A percentile compares a stretch with the other conserved stretches of the same genome.
Evolutionary conservation across 2,329 filamentous ascomycete species (phyloP).

Genomic region (Hyphodiscus sp.): DNA sequence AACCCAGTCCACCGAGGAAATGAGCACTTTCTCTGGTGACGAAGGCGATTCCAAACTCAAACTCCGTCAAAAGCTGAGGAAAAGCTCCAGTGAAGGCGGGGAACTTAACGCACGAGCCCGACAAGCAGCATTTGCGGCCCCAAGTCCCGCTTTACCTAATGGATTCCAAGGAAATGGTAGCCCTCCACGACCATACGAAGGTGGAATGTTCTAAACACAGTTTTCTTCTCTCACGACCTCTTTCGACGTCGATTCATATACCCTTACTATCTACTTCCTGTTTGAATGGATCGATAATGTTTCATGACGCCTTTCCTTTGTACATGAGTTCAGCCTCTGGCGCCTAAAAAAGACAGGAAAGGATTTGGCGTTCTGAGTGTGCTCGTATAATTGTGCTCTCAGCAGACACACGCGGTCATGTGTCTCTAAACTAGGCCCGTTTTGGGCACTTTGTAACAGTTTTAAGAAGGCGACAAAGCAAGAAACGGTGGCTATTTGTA

Average conservation of each 20-base stretch:
- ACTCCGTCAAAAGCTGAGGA: conserved; percentile 22
- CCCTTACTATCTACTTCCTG: conserved; percentile 13
- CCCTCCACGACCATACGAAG: conserved; percentile 19
- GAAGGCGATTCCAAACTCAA: conserved; percentile 25
- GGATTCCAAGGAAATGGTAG: conserved; percentile 12
- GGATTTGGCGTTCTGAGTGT: conserved; percentile 17
- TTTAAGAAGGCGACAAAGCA: not conserved
- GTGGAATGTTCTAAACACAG: conserved; percentile 26
- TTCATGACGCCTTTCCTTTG: conserved; percentile 20
- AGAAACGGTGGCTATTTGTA: conserved; percentile 1
- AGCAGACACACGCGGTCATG: not conserved
- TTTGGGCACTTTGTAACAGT: not conserved
- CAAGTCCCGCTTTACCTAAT: conserved; percentile 26
- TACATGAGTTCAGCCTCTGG: conserved; percentile 14
- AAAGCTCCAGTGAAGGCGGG: conserved; percentile 28
- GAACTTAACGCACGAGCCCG: conserved; percentile 25
- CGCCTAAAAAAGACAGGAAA: conserved; percentile 17
- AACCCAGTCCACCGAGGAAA: conserved; percentile 27
- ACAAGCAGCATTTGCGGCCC: conserved; percentile 18
- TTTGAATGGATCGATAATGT: conserved; percentile 21
- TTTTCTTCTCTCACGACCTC: conserved; percentile 4
- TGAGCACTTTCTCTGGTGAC: conserved; percentile 29
- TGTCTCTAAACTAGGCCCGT: not conserved
- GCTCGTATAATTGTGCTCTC: conserved; percentile 1
- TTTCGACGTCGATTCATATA: conserved; percentile 11